Base-by-base conservation (phyloP, 768 basidiomycete genomes). In the Suillus cothurnatus region DNA sequence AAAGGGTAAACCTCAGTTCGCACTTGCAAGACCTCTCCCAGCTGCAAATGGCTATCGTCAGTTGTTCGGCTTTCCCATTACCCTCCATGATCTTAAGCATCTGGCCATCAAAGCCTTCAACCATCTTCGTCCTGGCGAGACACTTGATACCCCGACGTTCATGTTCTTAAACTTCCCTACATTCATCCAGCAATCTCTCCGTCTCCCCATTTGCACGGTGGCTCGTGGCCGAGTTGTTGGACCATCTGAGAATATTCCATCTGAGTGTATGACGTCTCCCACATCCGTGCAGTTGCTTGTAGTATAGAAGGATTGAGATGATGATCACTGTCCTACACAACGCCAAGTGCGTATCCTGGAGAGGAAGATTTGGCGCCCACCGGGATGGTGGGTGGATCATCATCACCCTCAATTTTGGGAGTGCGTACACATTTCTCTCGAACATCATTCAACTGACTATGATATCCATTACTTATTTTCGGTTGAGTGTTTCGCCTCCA, bases 351-450 rank as follows among this genome's bases (percentile, higher is more conserved):
- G 34, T 39, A 23, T 23, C 34, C 31, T 53, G 34, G 52, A 52
- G 61, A 49, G n/a, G 61, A 52, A 38, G 7, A 52, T 62, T 23
- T 14, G 28, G 11, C 61, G 31, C 50, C 23, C 62, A 45, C 41
- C 61, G 19, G 31, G 61, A 52, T 62, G 49, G 34, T 62, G 61
- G 49, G 61, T 62, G 4, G 61, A 62, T 52, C 21, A 32, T 21
- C 39, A 62, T 45, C 31, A 47, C 15, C 47, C 45, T 23, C 17
- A 9, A 0, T 31, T 34, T 28, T 62, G 47, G 61, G 32, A 34
- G 53, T 55, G 11, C 6, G 12, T 55, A n/a, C 6, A 0, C 53
- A 14, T 55, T 2, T 21, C 32, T 55, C 34, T 55, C 53, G 19
- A 55, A 34, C 6, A 1, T 0, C 32, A 9, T 32, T 21, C 52